Percentiles rank a stretch among this genome's conserved stretches.
phyloP scores from a whole-genome alignment of 148 eudicot species.

The Agrostemma githago region DNA sequence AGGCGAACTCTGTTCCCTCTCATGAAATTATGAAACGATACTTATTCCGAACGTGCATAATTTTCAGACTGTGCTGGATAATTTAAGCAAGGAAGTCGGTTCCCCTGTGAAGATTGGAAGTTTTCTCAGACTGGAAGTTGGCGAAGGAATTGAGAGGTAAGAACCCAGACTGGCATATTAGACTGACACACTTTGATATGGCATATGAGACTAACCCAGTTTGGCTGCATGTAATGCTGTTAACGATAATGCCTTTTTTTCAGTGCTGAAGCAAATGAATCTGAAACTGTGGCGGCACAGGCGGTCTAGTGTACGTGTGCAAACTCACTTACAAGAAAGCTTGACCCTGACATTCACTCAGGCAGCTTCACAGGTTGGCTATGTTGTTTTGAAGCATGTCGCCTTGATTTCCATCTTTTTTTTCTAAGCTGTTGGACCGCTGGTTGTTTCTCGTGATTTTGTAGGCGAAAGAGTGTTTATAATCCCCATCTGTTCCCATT shows the following conservation, averaged over 20 bases:
- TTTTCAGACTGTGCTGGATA: conserved; percentile 64
- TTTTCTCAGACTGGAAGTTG: conserved; percentile 83
- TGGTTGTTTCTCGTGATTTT: not conserved
- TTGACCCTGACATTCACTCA: not conserved
- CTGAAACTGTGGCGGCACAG: conserved; percentile 53
- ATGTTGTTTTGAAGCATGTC: not conserved
- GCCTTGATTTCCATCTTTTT: not conserved
- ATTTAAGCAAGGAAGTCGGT: conserved; percentile 73
- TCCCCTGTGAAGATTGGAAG: conserved; percentile 69
- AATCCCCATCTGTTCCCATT: not conserved
- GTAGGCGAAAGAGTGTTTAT: not conserved
- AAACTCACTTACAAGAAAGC: conserved; percentile 7
- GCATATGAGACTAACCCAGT: not conserved
- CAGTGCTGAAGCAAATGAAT: conserved; percentile 44
- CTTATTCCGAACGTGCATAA: conserved; percentile 1
- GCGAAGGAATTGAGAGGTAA: conserved; percentile 86
- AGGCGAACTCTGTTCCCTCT: not conserved
- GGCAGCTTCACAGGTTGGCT: not conserved
- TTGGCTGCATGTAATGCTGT: not conserved
- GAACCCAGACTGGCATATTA: not conserved
- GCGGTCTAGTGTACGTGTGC: conserved; percentile 26
- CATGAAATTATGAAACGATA: not conserved
- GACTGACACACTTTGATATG: no score
- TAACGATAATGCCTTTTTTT: not conserved
- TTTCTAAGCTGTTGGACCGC: not conserved